phyloP scores from a whole-genome alignment of 2,329 filamentous ascomycete genomes.

The Aspergillus sp. region DNA sequence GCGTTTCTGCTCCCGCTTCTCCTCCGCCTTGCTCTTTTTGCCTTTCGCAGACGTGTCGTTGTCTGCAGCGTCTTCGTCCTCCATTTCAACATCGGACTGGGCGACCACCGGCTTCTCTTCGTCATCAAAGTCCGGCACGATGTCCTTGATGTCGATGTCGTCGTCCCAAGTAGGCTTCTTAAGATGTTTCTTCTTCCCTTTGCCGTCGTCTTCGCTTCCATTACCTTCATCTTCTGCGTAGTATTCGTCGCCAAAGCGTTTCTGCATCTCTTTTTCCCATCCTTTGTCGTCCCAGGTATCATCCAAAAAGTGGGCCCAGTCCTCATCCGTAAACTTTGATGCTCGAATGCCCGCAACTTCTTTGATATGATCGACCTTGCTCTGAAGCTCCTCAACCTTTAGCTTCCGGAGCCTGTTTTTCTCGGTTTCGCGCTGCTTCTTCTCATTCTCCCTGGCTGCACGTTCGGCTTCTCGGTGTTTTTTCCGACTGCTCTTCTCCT shows the following conservation, averaged over 20 bases:
- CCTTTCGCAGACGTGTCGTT: conserved; percentile 33
- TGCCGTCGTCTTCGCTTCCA: conserved; percentile 36
- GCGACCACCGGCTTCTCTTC: conserved; percentile 47
- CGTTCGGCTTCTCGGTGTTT: conserved; percentile 69
- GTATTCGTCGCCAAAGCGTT: conserved; percentile 81
- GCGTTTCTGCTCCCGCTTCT: conserved; percentile 53
- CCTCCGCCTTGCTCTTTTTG: conserved; percentile 38
- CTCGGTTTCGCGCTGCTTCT: conserved; percentile 65
- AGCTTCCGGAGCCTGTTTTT: conserved; percentile 75
- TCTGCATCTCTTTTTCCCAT: conserved; percentile 87
- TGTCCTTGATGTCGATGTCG: conserved; percentile 92
- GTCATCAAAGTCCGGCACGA: conserved; percentile 77
- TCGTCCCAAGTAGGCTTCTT: conserved; percentile 93
- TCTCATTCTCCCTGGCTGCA: conserved; percentile 68
- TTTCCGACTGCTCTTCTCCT: conserved; percentile 68
- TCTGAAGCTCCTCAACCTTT: conserved; percentile 82
- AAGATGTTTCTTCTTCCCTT: conserved; percentile 49
- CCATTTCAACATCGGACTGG: conserved; percentile 47
- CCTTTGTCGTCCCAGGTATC: conserved; percentile 78
- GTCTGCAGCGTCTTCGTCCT: conserved; percentile 29
- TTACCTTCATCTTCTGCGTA: conserved; percentile 60
- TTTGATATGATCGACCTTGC: conserved; percentile 79
- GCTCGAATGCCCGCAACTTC: conserved; percentile 73
- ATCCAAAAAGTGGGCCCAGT: conserved; percentile 77
- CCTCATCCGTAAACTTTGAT: conserved; percentile 58